Percentiles rank a stretch among this genome's conserved stretches.
phyloP scores from a whole-genome alignment of 1,284 basidiomycete species.

The Papiliotrema nemorosa region DNA sequence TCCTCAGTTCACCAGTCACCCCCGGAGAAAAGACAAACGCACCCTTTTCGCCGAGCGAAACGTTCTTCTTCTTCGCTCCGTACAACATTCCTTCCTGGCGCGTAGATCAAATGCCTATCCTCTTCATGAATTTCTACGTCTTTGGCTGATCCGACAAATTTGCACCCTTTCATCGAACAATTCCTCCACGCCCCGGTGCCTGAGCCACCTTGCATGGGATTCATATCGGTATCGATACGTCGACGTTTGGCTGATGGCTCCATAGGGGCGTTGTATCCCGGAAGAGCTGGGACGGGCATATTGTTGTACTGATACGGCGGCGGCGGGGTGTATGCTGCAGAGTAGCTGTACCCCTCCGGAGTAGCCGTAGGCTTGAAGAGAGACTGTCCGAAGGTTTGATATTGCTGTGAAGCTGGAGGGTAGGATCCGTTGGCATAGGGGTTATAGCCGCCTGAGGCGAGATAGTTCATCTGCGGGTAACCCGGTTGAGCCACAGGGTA shows the following conservation, averaged over 20 bases:
- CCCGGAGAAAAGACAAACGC: constrained; percentile 56
- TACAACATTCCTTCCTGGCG: constrained; percentile 51
- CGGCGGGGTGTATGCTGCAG: constrained; percentile 52
- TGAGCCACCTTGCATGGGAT: background rate
- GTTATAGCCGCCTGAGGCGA: constrained; percentile 5
- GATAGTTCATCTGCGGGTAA: background rate
- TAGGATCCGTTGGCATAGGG: background rate
- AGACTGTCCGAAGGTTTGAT: constrained; percentile 16
- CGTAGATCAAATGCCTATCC: constrained; percentile 82
- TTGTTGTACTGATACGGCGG: constrained; percentile 3
- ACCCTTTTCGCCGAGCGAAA: constrained; percentile 61
- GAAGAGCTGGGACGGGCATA: background rate
- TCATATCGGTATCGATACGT: background rate
- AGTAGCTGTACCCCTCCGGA: constrained; percentile 58
- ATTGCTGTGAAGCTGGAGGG: background rate
- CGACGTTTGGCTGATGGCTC: constrained; percentile 16
- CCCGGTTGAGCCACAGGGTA: background rate
- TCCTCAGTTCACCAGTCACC: constrained; percentile 47
- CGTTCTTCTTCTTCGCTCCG: constrained; percentile 61
- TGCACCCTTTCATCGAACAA: constrained; percentile 67
- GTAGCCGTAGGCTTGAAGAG: constrained; percentile 46
- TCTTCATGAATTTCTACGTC: constrained; percentile 79
- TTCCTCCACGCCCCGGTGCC: constrained; percentile 32
- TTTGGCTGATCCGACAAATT: constrained; percentile 69
- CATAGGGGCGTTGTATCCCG: constrained; percentile 1